Evolutionary conservation across 2,329 filamentous ascomycete genomes (phyloP), one percentile per base, ranked within the genome.

Genomic region (Alternaria hordeiaustralica): DNA sequence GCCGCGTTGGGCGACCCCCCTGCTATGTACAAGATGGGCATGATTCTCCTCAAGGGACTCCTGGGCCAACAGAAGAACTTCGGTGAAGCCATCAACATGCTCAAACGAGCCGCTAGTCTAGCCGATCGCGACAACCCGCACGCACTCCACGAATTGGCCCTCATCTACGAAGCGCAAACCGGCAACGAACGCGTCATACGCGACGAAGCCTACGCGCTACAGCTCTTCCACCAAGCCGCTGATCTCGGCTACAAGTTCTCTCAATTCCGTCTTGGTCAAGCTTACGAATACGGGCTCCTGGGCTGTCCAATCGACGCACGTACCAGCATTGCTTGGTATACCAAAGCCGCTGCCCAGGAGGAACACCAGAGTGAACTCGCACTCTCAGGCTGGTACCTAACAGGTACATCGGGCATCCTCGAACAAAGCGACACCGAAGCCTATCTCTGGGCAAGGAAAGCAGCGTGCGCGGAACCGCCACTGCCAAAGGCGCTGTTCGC

Each of bases 21-120:
- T 0, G 96, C 94, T 28, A 97, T 98, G 93, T 99, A 97, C 84
- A 99, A 99, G 81, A 89, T 98, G 81, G 96, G 96, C 62, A 97
- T 97, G 90, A 97, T 99, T 69, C 84, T 93, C 65, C 87, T 98
- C 58, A 98, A 98, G 80, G 96, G 95, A 11, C 85, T 98, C 26
- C 87, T 99, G n/a, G 94, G 94, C 5, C 94, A 98, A 77, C 87
- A 86, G 23, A 89, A 86, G 75, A 97, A 96, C 75, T 88, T 93
- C 3, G 87, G 91, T 46, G 96, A 98, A 81, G 94, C 94, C 18
- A 88, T 97, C 23, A 90, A 89, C 21, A 98, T 96, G 94, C 86
- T 99, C 57, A 97, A 97, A 83, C 89, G 94, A 47, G 96, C 96
- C 3, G 94, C 94, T 0, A 94, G 98, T 71, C 87, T 89, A 21